A percentile compares a stretch with the other conserved stretches of the same genome.
These are phyloP conservation scores for Elongisporangium senticosum DNA, from an alignment of 352 stramenopile species.

Conservation along the genomic window DNA sequence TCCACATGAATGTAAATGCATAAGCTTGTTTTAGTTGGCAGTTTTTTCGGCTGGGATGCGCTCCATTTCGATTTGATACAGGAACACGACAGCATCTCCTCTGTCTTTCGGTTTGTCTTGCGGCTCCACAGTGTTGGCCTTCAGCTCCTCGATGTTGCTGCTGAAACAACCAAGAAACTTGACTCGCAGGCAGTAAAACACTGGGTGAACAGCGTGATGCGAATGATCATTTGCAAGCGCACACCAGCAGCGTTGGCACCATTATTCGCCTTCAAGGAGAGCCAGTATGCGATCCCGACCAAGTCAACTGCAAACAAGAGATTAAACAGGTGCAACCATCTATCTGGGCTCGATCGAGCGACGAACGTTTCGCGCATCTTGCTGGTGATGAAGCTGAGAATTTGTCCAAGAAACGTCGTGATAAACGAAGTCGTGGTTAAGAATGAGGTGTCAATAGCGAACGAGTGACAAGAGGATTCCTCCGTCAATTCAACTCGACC, in stretches of 20 bases:
- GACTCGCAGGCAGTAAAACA: background rate
- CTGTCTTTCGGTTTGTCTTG: background rate
- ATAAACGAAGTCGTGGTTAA: background rate
- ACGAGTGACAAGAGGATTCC: background rate
- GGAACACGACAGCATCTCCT: background rate
- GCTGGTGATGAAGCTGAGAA: background rate
- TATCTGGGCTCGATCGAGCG: background rate
- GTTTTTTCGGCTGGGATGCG: background rate
- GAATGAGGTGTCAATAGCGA: background rate
- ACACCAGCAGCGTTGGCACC: background rate
- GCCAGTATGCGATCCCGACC: background rate
- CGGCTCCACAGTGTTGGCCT: background rate
- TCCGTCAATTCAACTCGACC: background rate
- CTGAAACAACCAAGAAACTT: background rate
- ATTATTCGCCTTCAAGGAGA: background rate
- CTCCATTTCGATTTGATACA: background rate
- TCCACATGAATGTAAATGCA: too few species aligned
- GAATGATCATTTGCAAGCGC: background rate
- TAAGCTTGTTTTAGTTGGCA: too few species aligned
- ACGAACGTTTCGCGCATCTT: background rate
- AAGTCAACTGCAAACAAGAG: background rate
- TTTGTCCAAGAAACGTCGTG: background rate
- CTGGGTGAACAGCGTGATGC: background rate
- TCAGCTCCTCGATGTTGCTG: background rate
- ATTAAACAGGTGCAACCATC: background rate